phyloP scores from a whole-genome alignment of 2,329 filamentous ascomycete genomes.

The Cytospora chrysosperma region DNA sequence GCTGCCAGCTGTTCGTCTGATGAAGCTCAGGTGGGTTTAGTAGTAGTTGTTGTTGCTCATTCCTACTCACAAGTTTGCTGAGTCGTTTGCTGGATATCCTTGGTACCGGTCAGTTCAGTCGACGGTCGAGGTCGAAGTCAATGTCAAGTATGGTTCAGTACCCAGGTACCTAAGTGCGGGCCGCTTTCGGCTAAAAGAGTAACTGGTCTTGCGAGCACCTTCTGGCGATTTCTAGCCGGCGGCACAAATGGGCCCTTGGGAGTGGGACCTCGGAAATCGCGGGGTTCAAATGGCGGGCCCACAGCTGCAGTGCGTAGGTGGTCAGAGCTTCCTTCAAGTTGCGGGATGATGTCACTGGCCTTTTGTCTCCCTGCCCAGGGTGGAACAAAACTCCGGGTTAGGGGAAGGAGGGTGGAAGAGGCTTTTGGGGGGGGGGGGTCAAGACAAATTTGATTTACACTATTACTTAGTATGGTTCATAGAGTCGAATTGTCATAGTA shows the following conservation, averaged over 20 bases:
- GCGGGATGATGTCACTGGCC: background rate
- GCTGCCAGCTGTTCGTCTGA: background rate
- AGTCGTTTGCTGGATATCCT: background rate
- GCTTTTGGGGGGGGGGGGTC: too few relatives aligned
- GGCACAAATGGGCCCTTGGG: background rate
- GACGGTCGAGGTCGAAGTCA: background rate
- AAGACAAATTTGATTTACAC: too few relatives aligned
- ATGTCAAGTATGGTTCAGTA: background rate
- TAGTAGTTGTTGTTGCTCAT: background rate
- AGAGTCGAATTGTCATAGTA: background rate
- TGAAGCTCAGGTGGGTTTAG: background rate
- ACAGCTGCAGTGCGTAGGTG: background rate
- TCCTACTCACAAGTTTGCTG: background rate
- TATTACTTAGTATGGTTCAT: too few relatives aligned
- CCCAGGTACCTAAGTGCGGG: background rate
- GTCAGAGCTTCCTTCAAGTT: background rate
- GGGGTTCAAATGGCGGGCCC: background rate
- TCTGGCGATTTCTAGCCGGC: slow-evolving; percentile 7
- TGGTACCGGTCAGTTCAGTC: background rate
- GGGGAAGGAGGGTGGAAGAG: too few relatives aligned
- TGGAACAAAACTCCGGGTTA: too few relatives aligned
- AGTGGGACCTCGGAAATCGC: background rate
- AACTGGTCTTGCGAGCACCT: background rate
- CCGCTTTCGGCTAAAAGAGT: background rate
- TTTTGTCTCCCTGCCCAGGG: too few relatives aligned